Evolutionary conservation across 352 stramenopile genomes (phyloP), one percentile per base, ranked within the genome.

Genomic region (Plasmopara viticola): DNA sequence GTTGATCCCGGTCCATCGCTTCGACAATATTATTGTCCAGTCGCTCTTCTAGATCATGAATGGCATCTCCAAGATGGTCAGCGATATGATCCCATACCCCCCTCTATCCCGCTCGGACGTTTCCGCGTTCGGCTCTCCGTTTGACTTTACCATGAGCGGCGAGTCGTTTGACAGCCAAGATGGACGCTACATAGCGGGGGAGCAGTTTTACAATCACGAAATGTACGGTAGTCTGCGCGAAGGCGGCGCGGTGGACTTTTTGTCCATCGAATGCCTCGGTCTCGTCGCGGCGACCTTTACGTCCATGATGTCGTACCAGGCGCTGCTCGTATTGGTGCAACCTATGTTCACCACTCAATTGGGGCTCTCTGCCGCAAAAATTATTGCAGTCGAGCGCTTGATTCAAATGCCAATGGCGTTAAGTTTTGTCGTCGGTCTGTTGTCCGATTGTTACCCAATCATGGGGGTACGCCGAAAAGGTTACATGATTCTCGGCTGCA

Each of bases 381-480:
- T 73, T 51, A 47, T 68, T n/a, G 60, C 73, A 2, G 72, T 80
- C 4, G 52, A 71, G 31, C 78, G 77, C 9, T 60, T 87, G 8
- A 77, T 95, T 30, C 67, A 93, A 40, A 68, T 97, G 52, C 86
- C 88, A 28, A 95, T 89, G 78, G 78, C 73, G 13, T 74, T 96
- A 44, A 95, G 88, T 66, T 89, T 97, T 40, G 66, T 96, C 10
- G 75, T 96, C 37, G 89, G 89, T 30, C 66, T 97, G 2, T 53
- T 96, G 10, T 94, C 77, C 14, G 87, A 97, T 60, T 95, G 76
- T 45, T 90, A 94, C 56, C 89, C 91, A 31, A 92, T 97, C 68
- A 86, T 87, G 69, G 87, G 88, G 2, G 71, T 91, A 14, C 86
- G 84, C 17, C 77, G 88, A 42, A 96, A 96, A 67, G 79, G 83